Evolutionary conservation across 2,329 filamentous ascomycete genomes (phyloP).

Genomic region (Cordyceps pruinosa): DNA sequence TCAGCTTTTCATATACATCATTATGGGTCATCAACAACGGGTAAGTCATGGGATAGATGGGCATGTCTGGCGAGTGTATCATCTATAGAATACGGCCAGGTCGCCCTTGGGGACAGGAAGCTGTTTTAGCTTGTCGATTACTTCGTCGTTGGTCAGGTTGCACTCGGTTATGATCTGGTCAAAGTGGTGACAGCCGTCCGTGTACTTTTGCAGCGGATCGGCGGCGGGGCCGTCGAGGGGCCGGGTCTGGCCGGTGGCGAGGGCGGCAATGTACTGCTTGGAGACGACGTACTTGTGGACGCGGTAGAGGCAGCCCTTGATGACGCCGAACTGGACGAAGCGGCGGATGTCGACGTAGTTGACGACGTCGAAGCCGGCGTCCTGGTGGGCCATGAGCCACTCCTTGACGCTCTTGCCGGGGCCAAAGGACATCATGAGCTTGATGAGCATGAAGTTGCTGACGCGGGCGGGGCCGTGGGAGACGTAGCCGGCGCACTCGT

Average conservation of each 20-base stretch:
- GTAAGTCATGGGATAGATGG: neutral
- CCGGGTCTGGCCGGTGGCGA: constrained; percentile 47
- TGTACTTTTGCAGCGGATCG: constrained; percentile 57
- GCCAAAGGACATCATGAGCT: constrained; percentile 77
- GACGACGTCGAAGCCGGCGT: constrained; percentile 57
- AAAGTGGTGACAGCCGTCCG: constrained; percentile 69
- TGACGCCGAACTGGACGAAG: constrained; percentile 90
- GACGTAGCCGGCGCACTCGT: constrained; percentile 84
- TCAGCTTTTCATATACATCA: neutral
- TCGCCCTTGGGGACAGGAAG: constrained; percentile 47
- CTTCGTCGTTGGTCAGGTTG: constrained; percentile 61
- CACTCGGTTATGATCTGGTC: constrained; percentile 78
- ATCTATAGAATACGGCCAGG: constrained; percentile 48
- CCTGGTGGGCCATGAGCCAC: constrained; percentile 73
- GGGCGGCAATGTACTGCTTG: constrained; percentile 50
- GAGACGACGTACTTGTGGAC: constrained; percentile 85
- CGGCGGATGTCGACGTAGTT: constrained; percentile 78
- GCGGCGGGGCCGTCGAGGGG: constrained; percentile 26
- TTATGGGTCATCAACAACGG: no score
- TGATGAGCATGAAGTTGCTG: constrained; percentile 61
- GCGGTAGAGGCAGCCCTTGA: constrained; percentile 89
- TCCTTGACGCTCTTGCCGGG: constrained; percentile 79
- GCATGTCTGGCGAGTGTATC: constrained; percentile 13
- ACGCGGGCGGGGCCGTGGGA: constrained; percentile 42
- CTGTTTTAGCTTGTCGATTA: constrained; percentile 60